Percentiles rank a stretch among this genome's conserved stretches.
Conservation (phyloP, 2,329 filamentous ascomycete genomes). For the Acrocalymma vagum region DNA sequence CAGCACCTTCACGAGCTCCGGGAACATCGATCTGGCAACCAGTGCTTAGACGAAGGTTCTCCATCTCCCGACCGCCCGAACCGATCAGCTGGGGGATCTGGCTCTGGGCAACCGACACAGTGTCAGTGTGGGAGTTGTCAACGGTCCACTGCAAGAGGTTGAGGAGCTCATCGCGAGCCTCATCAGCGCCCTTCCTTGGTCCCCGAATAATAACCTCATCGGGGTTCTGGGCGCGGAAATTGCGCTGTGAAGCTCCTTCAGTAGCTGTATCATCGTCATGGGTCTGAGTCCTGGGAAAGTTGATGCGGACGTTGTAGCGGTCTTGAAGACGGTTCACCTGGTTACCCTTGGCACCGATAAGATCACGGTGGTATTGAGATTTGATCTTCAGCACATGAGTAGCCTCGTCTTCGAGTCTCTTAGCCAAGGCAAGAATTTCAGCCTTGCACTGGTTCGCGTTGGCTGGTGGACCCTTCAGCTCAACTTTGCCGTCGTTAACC, state of each 20-base stretch:
- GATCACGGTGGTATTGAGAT: slow-evolving; percentile 90
- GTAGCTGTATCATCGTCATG: slow-evolving; percentile 77
- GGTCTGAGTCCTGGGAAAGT: slow-evolving; percentile 79
- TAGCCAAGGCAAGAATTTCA: slow-evolving; percentile 80
- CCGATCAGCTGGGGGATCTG: slow-evolving; percentile 96
- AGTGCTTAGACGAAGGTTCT: slow-evolving; percentile 83
- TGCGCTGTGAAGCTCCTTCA: slow-evolving; percentile 68
- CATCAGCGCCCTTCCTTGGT: slow-evolving; percentile 90
- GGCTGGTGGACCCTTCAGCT: slow-evolving; percentile 93
- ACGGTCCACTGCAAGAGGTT: slow-evolving; percentile 88
- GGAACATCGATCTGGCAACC: slow-evolving; percentile 94
- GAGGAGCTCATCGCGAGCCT: slow-evolving; percentile 89
- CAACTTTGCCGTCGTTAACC: slow-evolving; percentile 91
- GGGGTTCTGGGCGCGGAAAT: slow-evolving; percentile 74
- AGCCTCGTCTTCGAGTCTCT: slow-evolving; percentile 89
- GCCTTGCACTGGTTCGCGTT: slow-evolving; percentile 89
- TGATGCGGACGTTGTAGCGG: slow-evolving; percentile 92
- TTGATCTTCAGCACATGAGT: slow-evolving; percentile 89
- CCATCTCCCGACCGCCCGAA: slow-evolving; percentile 87
- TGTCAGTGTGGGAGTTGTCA: slow-evolving; percentile 83
- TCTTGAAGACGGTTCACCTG: slow-evolving; percentile 93
- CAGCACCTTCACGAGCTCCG: slow-evolving; percentile 74
- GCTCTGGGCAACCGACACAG: slow-evolving; percentile 85
- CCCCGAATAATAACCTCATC: slow-evolving; percentile 93
- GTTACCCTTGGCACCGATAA: slow-evolving; percentile 87